Evolutionary conservation across 192 early-diverging fungal species (phyloP).

Genomic region (Entophlyctis luteolus): DNA sequence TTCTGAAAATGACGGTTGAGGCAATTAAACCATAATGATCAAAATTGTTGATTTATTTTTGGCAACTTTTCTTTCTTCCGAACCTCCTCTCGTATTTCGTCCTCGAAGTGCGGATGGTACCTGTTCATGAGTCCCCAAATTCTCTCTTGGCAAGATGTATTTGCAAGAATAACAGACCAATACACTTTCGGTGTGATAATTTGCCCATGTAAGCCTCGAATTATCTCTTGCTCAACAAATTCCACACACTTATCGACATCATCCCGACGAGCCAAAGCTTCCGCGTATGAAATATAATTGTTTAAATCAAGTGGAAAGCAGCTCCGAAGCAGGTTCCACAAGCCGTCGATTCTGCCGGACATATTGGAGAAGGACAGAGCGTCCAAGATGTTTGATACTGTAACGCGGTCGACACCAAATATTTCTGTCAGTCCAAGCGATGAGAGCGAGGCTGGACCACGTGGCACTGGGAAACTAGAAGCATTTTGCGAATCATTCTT

Average conservation of each 20-base stretch:
- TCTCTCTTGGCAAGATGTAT: not conserved
- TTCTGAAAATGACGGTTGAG: not conserved
- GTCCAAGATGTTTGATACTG: conserved; percentile 16
- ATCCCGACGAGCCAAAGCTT: conserved; percentile 19
- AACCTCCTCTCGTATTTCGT: not conserved
- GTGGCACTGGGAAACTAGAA: not conserved
- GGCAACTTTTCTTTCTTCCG: not conserved
- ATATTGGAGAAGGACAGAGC: not conserved
- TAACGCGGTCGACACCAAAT: conserved; percentile 26
- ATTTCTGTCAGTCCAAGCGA: not conserved
- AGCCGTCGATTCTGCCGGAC: not conserved
- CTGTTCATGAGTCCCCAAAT: conserved; percentile 15
- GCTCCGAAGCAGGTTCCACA: not conserved
- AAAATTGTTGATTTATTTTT: not conserved
- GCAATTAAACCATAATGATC: not conserved
- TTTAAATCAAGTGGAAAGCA: conserved; percentile 22
- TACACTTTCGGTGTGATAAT: conserved; percentile 9
- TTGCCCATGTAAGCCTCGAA: not conserved
- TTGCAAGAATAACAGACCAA: conserved; percentile 14
- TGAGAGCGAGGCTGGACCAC: conserved; percentile 2
- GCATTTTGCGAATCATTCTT: not conserved
- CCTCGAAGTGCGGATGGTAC: conserved; percentile 5
- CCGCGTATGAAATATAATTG: conserved; percentile 23
- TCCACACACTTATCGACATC: not conserved
- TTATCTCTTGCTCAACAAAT: conserved; percentile 5